These are phyloP conservation scores for Quercus suber DNA, from an alignment of 306 rosid genomes.

Conservation along the genomic window DNA sequence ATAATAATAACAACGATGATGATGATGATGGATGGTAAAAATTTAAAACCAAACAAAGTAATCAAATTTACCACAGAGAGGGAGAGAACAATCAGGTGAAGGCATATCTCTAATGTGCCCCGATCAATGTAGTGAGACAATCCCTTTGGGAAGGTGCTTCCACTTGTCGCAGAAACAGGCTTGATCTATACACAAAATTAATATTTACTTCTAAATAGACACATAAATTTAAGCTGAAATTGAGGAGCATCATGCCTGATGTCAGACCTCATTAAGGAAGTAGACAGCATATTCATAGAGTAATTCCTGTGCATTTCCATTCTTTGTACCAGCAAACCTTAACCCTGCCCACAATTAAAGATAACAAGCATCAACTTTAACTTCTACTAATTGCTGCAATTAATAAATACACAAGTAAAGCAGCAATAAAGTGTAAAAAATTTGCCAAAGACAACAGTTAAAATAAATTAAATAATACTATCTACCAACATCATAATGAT, in stretches of 20 bases:
- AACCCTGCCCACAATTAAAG: slow-evolving; percentile 52
- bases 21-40: neutral
- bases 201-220: slow-evolving; percentile 16
- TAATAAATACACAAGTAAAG: neutral
- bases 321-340: slow-evolving; percentile 90
- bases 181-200: slow-evolving; percentile 56
- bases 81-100: slow-evolving; percentile 89
- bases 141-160: slow-evolving; percentile 72
- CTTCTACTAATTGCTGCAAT: slow-evolving; percentile 11
- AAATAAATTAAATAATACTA: neutral
- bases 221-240: slow-evolving; percentile 17
- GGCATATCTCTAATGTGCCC: slow-evolving; percentile 86
- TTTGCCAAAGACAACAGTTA: neutral
- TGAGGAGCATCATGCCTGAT: slow-evolving; percentile 16
- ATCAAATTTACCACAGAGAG: slow-evolving; percentile 70
- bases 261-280: slow-evolving; percentile 84
- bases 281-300: slow-evolving; percentile 77
- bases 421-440: slow-evolving; percentile 1
- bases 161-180: slow-evolving; percentile 63
- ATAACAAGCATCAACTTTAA: slow-evolving; percentile 14
- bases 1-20: neutral
- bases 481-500: no score
- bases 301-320: slow-evolving; percentile 77
- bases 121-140: slow-evolving; percentile 81
- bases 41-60: slow-evolving; percentile 4